Evolutionary conservation across 2,329 filamentous ascomycete species (phyloP), one percentile per base, ranked within the genome.

Genomic region (Emmonsia crescens): DNA sequence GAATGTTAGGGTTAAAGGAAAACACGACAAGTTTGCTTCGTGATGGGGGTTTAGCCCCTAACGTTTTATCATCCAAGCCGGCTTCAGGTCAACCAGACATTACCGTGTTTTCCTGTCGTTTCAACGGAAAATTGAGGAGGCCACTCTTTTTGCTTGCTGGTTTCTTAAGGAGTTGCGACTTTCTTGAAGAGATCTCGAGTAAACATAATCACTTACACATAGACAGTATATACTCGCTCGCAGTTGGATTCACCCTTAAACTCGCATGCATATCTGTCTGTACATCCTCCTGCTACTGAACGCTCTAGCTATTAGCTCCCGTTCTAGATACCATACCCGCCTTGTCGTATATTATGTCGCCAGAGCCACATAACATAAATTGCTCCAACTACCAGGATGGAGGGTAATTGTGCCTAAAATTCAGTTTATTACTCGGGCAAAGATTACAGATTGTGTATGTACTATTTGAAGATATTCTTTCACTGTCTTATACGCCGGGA

Each of bases 1-100:
- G 66, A 87, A 95, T 76, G 79, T 96, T 61, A 94, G 93, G 75
- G 88, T 94, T 36, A 96, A 96, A 79, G 86, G 86, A 61, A 96
- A 96, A 77, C 92, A 96, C 76, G 91, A 96, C 76, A 96, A 96
- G 74, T 96, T 79, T 71, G 76, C 76, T 52, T 77, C 71, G 36
- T 71, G 58, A 68, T 24, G 52, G 4, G 24, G 46, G 12, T 27
- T 49, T 44, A 8, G 21, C 5, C 4, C 31, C 29, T 12, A 21
- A 33, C 16, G 12, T 33, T 56, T 38, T 24, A 27, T 24, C 19
- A 6, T 38, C n/a, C n/a, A 27, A 38, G 3, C 31, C 21, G 49
- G 9, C 5, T 21, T 56, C 9, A 40, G 33, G 21, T 24, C 12
- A 24, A 27, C 31, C 33, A 24, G 31, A 16, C n/a, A 10, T 16